Percentiles rank a stretch among this genome's conserved stretches.
These are phyloP conservation scores for Allomyces macrogynus DNA, from an alignment of 192 early-diverging fungal species.

Conservation along the genomic window DNA sequence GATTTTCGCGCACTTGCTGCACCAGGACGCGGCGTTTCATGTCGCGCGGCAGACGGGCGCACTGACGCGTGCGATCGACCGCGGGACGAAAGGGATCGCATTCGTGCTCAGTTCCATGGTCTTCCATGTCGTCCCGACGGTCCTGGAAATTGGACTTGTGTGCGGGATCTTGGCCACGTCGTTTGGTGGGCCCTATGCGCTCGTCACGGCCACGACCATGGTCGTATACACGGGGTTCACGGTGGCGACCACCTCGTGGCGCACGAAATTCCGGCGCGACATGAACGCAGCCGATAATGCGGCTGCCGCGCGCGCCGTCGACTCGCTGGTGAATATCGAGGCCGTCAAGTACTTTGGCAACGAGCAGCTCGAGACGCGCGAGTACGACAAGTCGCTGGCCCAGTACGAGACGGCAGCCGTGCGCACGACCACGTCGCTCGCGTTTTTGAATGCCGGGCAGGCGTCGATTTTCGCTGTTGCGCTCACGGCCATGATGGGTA, in stretches of 20 bases:
- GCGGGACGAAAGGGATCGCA: conserved; percentile 83
- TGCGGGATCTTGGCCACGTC: conserved; percentile 63
- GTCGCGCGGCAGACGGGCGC: conserved; percentile 88
- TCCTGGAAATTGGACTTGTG: conserved; percentile 86
- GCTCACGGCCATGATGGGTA: conserved; percentile 87
- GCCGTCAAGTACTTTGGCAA: conserved; percentile 95
- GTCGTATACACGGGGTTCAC: conserved; percentile 67
- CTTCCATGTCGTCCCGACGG: conserved; percentile 85
- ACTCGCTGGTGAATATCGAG: conserved; percentile 94
- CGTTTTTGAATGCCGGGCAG: conserved; percentile 88
- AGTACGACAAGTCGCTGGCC: conserved; percentile 67
- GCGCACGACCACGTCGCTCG: conserved; percentile 68
- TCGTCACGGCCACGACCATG: conserved; percentile 45
- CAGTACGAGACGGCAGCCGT: conserved; percentile 92
- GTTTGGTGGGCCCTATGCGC: conserved; percentile 38
- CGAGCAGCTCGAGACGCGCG: conserved; percentile 69
- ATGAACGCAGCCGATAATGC: conserved; percentile 94
- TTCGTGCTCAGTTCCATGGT: conserved; percentile 87
- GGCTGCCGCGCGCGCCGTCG: conserved; percentile 81
- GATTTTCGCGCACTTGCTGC: conserved; percentile 77
- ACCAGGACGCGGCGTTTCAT: conserved; percentile 81
- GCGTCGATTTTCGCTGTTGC: conserved; percentile 83
- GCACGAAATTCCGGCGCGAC: conserved; percentile 54
- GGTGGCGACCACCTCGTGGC: conserved; percentile 75
- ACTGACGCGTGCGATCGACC: conserved; percentile 85